These are phyloP conservation scores for Hippophae tibetana DNA, from an alignment of 306 rosid genomes.

Conservation along the genomic window DNA sequence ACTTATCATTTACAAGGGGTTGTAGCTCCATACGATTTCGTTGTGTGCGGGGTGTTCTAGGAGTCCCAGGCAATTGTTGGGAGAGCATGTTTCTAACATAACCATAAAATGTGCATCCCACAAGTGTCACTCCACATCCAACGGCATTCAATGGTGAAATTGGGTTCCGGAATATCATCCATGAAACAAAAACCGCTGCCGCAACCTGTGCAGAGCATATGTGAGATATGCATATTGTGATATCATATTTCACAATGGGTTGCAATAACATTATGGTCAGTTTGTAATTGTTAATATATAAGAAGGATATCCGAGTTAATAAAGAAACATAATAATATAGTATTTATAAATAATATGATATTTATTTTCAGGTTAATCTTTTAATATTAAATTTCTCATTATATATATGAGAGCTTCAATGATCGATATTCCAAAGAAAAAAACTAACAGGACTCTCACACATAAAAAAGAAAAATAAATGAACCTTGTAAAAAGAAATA, in stretches of 20 bases:
- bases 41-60: conserved; percentile 75
- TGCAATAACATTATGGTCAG: too few species aligned
- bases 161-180: conserved; percentile 89
- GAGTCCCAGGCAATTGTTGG: conserved; percentile 73
- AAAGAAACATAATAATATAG: too few species aligned
- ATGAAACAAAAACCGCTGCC: conserved; percentile 86
- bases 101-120: conserved; percentile 94
- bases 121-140: conserved; percentile 82
- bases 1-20: conserved; percentile 92
- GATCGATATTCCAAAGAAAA: too few species aligned
- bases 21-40: conserved; percentile 67
- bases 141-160: conserved; percentile 65
- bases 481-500: too few species aligned
- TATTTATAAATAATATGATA: too few species aligned
- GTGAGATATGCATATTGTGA: background rate
- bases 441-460: too few species aligned
- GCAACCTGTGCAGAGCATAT: conserved; percentile 56
- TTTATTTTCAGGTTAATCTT: too few species aligned
- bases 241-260: background rate
- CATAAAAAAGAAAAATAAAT: too few species aligned
- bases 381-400: too few species aligned
- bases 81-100: conserved; percentile 73
- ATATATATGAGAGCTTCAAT: too few species aligned
- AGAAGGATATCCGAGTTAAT: too few species aligned
- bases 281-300: too few species aligned